Percentiles rank a stretch among this genome's conserved stretches.
Conservation (phyloP, 2,329 filamentous ascomycete species). For the Escovopsis weberi region DNA sequence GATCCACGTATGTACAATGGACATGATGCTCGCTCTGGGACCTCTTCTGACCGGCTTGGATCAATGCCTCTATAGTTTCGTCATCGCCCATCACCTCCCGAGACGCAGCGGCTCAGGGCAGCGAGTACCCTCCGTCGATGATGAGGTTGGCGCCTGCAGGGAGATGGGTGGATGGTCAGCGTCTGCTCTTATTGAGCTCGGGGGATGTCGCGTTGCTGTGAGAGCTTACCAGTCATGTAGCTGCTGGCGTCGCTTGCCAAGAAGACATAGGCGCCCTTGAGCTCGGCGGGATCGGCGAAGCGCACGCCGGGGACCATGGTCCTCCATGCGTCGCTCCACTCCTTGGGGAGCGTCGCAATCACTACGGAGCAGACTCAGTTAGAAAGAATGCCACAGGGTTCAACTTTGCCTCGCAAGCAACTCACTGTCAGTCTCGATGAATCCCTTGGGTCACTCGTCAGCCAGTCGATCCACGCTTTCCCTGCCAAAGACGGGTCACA, state of each 20-base stretch:
- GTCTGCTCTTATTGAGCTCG: neutral
- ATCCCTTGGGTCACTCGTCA: constrained; percentile 23
- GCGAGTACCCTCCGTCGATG: constrained; percentile 8
- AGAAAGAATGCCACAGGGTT: neutral
- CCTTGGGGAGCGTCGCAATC: constrained; percentile 2
- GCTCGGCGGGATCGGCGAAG: constrained; percentile 15
- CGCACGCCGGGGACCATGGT: constrained; percentile 14
- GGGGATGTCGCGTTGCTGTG: neutral
- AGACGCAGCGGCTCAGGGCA: neutral
- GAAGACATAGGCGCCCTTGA: constrained; percentile 18
- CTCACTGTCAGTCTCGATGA: constrained; percentile 49
- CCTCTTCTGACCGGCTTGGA: no score
- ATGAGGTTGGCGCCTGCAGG: neutral
- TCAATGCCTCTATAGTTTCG: no score
- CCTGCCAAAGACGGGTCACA: neutral
- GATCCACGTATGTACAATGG: no score
- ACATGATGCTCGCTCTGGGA: no score
- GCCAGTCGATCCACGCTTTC: neutral
- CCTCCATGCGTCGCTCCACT: constrained; percentile 20
- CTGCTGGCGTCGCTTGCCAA: constrained; percentile 5
- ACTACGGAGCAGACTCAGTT: neutral
- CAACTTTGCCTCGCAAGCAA: neutral
- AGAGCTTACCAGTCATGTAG: neutral
- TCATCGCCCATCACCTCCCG: no score
- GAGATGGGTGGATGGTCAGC: neutral